Evolutionary conservation across 495 filamentous ascomycete species (phyloP).

Genomic region (Penicillium roqueforti): DNA sequence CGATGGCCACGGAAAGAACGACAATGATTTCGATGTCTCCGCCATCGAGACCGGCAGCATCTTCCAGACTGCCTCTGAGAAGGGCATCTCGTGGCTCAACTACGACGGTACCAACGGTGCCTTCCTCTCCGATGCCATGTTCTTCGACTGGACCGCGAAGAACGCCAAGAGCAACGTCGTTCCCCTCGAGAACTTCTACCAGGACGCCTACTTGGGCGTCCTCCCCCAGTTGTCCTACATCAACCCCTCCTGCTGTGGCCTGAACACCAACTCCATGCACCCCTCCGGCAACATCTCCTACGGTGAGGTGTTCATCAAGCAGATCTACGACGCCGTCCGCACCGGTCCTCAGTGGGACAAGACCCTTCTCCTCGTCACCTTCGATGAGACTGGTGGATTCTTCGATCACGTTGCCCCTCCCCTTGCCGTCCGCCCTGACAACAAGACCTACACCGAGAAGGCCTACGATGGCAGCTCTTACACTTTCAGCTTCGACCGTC

Average conservation of each 20-base stretch:
- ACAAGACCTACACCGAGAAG: slow-evolving; percentile 44
- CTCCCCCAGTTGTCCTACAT: slow-evolving; percentile 50
- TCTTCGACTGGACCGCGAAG: slow-evolving; percentile 44
- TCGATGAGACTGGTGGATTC: slow-evolving; percentile 51
- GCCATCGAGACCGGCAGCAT: slow-evolving; percentile 37
- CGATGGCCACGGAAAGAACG: slow-evolving; percentile 47
- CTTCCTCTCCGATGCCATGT: slow-evolving; percentile 34
- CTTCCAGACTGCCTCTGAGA: slow-evolving; percentile 46
- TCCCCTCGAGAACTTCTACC: slow-evolving; percentile 40
- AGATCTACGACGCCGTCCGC: slow-evolving; percentile 50
- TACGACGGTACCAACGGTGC: slow-evolving; percentile 42
- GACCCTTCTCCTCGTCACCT: slow-evolving; percentile 48
- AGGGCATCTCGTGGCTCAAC: slow-evolving; percentile 46
- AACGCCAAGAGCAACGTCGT: slow-evolving; percentile 34
- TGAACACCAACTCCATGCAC: slow-evolving; percentile 49
- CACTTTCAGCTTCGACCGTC: slow-evolving; percentile 48
- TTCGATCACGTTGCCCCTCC: slow-evolving; percentile 51
- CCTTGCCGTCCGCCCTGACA: slow-evolving; percentile 39
- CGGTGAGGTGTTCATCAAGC: slow-evolving; percentile 49
- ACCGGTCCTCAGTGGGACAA: slow-evolving; percentile 45
- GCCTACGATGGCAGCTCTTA: slow-evolving; percentile 38
- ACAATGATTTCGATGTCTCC: slow-evolving; percentile 37
- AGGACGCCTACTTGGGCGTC: slow-evolving; percentile 37
- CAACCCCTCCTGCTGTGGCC: slow-evolving; percentile 52
- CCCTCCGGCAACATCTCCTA: slow-evolving; percentile 43